A percentile compares a stretch with the other conserved stretches of the same genome.
phyloP scores from a whole-genome alignment of 2,329 filamentous ascomycete species.

The Macroventuria anomochaeta region DNA sequence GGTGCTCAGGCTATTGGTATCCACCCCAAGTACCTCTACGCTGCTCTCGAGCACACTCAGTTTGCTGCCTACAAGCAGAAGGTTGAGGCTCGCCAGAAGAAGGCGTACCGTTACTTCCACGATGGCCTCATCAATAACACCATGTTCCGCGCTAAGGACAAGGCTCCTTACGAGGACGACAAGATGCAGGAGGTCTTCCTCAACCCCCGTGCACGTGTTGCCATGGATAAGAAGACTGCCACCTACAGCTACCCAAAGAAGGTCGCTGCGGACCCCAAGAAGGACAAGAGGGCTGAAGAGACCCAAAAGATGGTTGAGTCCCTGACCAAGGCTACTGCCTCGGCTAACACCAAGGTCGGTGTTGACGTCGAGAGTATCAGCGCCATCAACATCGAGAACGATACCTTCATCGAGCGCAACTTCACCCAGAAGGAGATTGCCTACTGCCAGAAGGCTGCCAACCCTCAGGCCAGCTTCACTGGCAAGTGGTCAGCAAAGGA shows the following conservation, averaged over 20 bases:
- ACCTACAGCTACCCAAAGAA: constrained; percentile 72
- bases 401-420: constrained; percentile 93
- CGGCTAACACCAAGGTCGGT: constrained; percentile 75
- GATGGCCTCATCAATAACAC: constrained; percentile 98
- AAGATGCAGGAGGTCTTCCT: constrained; percentile 89
- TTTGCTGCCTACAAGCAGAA: constrained; percentile 85
- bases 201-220: constrained; percentile 89
- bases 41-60: constrained; percentile 85
- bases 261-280: constrained; percentile 65
- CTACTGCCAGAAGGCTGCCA: constrained; percentile 82
- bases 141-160: constrained; percentile 93
- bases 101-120: constrained; percentile 98
- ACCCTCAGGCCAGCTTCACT: constrained; percentile 87
- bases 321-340: constrained; percentile 69
- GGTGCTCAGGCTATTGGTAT: constrained; percentile 96
- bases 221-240: constrained; percentile 83
- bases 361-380: constrained; percentile 92
- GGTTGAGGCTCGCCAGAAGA: constrained; percentile 94
- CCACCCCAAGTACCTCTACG: constrained; percentile 94
- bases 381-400: constrained; percentile 89
- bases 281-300: constrained; percentile 62
- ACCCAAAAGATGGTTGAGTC: constrained; percentile 79
- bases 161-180: constrained; percentile 86
- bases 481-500: constrained; percentile 98
- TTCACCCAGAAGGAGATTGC: constrained; percentile 84